Evolutionary conservation across 2,329 filamentous ascomycete species (phyloP).

Genomic region (Epichloe coenophiala): DNA sequence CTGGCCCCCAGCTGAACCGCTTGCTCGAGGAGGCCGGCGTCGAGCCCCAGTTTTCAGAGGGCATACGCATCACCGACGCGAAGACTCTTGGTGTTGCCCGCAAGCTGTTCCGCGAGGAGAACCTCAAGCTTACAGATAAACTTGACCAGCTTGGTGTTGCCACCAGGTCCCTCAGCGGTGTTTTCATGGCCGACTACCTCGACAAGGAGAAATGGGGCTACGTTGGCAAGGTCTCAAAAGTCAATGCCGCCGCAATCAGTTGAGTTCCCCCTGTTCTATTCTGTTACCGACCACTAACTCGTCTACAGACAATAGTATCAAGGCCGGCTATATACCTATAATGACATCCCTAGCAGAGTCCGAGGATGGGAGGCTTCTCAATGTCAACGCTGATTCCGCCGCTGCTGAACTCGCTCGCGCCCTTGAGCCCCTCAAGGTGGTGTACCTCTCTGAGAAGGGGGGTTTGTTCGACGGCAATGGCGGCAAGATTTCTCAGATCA

Average conservation of each 20-base stretch:
- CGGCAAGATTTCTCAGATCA: constrained; percentile 93
- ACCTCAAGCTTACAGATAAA: constrained; percentile 80
- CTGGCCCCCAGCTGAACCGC: constrained; percentile 87
- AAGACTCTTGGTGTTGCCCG: constrained; percentile 86
- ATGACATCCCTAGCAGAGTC: constrained; percentile 95
- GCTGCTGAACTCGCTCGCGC: constrained; percentile 83
- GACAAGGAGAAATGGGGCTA: constrained; percentile 94
- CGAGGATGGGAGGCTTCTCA: constrained; percentile 79
- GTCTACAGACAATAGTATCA: constrained; percentile 35
- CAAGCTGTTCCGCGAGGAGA: constrained; percentile 90
- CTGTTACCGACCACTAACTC: not conserved
- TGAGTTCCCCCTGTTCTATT: not conserved
- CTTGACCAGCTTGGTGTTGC: constrained; percentile 82
- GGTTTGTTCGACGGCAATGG: constrained; percentile 87
- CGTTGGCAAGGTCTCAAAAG: constrained; percentile 87
- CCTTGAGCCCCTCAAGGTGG: constrained; percentile 88
- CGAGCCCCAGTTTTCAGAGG: constrained; percentile 91
- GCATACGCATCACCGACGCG: constrained; percentile 87
- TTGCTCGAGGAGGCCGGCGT: constrained; percentile 81
- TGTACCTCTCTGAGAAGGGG: constrained; percentile 99
- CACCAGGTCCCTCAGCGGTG: constrained; percentile 79
- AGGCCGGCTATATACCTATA: constrained; percentile 82
- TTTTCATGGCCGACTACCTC: constrained; percentile 86
- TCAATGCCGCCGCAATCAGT: constrained; percentile 82
- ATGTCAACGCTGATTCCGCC: constrained; percentile 95